Conservation (phyloP, 257 asterid genomes). For the Solanum bukasovii region DNA sequence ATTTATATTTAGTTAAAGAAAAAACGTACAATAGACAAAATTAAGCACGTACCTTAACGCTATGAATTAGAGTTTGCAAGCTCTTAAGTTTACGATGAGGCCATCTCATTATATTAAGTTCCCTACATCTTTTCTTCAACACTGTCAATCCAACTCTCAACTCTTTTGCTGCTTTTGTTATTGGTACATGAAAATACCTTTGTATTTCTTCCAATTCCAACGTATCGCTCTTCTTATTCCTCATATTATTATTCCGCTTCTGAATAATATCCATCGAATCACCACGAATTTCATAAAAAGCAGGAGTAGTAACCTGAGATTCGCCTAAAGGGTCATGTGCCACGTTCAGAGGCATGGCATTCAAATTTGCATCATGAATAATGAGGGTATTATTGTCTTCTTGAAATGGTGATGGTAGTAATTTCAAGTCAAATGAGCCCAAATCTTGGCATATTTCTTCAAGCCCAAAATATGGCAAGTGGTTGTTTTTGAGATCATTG, state of each 20-base stretch:
- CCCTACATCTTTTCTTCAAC: slow-evolving; percentile 72
- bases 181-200: slow-evolving; percentile 60
- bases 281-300: not conserved
- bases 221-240: slow-evolving; percentile 23
- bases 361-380: not conserved
- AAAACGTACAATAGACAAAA: not conserved
- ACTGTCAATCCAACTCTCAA: slow-evolving; percentile 72
- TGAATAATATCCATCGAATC: not conserved
- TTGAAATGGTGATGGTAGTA: slow-evolving; percentile 1
- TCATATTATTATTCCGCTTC: not conserved
- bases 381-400: not conserved
- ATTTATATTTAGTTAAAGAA: too few species aligned
- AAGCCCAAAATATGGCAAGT: slow-evolving; percentile 5
- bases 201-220: slow-evolving; percentile 56
- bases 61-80: slow-evolving; percentile 62
- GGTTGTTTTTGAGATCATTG: not conserved
- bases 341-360: not conserved
- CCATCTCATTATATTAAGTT: slow-evolving; percentile 66
- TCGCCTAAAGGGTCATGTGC: not conserved
- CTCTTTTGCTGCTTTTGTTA: slow-evolving; percentile 69
- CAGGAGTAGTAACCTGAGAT: not conserved
- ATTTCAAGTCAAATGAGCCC: slow-evolving; percentile 26
- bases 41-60: slow-evolving; percentile 45
- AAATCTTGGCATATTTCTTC: slow-evolving; percentile 27
- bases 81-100: slow-evolving; percentile 92